A percentile compares a stretch with the other conserved stretches of the same genome.
Conservation (phyloP, 2,329 filamentous ascomycete species). For the Colletotrichum australisinense region DNA sequence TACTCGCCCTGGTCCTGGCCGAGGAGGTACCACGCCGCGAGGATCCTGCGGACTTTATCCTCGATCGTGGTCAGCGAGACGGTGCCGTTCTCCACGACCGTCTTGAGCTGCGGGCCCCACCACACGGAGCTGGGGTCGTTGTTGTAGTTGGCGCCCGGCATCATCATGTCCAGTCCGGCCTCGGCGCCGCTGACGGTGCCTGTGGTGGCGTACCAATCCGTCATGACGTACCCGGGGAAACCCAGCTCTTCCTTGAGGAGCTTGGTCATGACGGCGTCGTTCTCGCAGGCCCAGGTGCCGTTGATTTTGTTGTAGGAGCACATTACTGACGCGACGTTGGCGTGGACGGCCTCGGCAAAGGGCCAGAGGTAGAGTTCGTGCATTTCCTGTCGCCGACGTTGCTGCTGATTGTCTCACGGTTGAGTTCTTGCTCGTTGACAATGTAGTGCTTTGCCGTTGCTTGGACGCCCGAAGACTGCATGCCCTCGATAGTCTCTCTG, state of each 20-base stretch:
- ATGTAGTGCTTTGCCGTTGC: conserved; percentile 68
- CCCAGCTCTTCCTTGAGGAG: conserved; percentile 78
- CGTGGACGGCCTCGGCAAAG: conserved; percentile 75
- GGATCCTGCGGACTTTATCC: conserved; percentile 74
- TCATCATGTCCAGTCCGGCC: conserved; percentile 83
- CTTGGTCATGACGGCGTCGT: conserved; percentile 68
- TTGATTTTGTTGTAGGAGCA: conserved; percentile 81
- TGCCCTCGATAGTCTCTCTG: conserved; percentile 69
- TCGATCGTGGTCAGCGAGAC: conserved; percentile 71
- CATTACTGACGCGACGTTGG: conserved; percentile 76
- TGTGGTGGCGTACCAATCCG: conserved; percentile 83
- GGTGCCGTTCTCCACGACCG: conserved; percentile 66
- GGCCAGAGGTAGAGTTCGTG: conserved; percentile 78
- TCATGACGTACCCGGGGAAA: conserved; percentile 72
- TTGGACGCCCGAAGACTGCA: conserved; percentile 59
- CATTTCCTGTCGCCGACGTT: conserved; percentile 74
- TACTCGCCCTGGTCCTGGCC: conserved; percentile 59
- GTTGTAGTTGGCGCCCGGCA: conserved; percentile 76
- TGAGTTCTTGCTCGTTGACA: conserved; percentile 76
- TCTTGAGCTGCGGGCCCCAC: conserved; percentile 66
- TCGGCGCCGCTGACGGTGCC: conserved; percentile 74
- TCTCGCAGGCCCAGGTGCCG: conserved; percentile 75
- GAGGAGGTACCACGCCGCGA: conserved; percentile 70
- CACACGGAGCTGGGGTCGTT: conserved; percentile 50
- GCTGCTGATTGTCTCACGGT: conserved; percentile 63